These are phyloP conservation scores for Trametes elegans DNA, from an alignment of 768 basidiomycete species.

Conservation along the genomic window DNA sequence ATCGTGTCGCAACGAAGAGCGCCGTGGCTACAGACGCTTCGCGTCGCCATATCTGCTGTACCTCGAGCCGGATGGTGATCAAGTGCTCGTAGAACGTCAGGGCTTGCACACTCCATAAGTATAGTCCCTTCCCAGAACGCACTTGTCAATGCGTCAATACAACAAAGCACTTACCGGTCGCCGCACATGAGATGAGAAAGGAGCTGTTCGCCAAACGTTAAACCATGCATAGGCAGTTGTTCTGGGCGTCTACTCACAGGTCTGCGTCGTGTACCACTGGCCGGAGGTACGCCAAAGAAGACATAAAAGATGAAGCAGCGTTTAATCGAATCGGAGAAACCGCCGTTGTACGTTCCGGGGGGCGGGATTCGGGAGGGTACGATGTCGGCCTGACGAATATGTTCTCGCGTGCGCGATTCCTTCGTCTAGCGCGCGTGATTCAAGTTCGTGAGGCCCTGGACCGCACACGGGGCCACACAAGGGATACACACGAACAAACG, in stretches of 20 bases:
- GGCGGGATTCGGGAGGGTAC: too few species aligned
- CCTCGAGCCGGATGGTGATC: constrained; percentile 16
- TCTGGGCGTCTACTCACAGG: constrained; percentile 9
- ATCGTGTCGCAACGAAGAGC: constrained; percentile 18
- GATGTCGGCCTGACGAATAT: too few species aligned
- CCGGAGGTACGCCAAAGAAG: constrained; percentile 1
- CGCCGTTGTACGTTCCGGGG: background rate
- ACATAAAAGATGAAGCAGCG: background rate
- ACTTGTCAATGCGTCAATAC: background rate
- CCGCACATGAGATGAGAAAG: constrained; percentile 12
- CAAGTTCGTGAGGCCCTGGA: too few species aligned
- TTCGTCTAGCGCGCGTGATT: too few species aligned
- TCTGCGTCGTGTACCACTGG: constrained; percentile 9
- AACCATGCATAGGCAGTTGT: too few species aligned
- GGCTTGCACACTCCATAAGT: background rate
- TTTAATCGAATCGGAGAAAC: background rate
- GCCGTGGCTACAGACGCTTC: constrained; percentile 6
- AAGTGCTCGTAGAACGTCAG: constrained; percentile 16
- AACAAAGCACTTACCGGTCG: constrained; percentile 4
- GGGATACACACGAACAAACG: too few species aligned
- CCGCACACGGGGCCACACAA: too few species aligned
- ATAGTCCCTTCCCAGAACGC: background rate
- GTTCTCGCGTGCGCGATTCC: too few species aligned
- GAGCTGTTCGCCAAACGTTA: too few species aligned
- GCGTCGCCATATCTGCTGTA: constrained; percentile 17